Evolutionary conservation across 306 rosid species (phyloP).

Genomic region (Dicorynia guianensis): DNA sequence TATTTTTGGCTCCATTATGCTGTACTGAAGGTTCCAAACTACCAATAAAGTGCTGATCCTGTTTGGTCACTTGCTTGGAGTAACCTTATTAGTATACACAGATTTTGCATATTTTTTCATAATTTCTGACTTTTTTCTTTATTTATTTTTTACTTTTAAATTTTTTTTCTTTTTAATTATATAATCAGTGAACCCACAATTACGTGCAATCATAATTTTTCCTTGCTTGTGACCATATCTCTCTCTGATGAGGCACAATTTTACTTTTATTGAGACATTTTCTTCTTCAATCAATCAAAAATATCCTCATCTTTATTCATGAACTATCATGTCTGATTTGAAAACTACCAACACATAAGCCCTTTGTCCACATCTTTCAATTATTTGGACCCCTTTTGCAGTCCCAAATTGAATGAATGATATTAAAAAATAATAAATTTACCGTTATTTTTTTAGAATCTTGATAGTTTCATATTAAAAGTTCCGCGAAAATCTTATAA

Average conservation of each 20-base stretch:
- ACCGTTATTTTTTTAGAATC: too few relatives aligned
- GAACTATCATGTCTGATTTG: slow-evolving; percentile 67
- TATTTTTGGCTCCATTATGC: slow-evolving; percentile 52
- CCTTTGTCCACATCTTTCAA: slow-evolving; percentile 52
- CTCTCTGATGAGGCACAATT: slow-evolving; percentile 31
- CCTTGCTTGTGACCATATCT: slow-evolving; percentile 40
- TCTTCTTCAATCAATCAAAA: slow-evolving; percentile 49
- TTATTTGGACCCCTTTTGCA: slow-evolving; percentile 50
- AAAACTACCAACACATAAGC: slow-evolving; percentile 49
- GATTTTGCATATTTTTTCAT: too few relatives aligned
- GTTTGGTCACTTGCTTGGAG: too few relatives aligned
- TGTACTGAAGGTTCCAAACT: slow-evolving; percentile 52
- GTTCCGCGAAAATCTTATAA: too few relatives aligned
- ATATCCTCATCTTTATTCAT: slow-evolving; percentile 56
- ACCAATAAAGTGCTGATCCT: slow-evolving; percentile 35
- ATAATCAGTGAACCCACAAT: too few relatives aligned
- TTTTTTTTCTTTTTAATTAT: too few relatives aligned
- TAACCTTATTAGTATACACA: too few relatives aligned
- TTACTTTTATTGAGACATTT: slow-evolving; percentile 45
- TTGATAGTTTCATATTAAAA: too few relatives aligned
- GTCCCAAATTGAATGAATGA: slow-evolving; percentile 26
- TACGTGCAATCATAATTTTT: slow-evolving; percentile 48
- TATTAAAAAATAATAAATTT: not conserved
- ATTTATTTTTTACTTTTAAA: too few relatives aligned
- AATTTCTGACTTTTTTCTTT: too few relatives aligned